Evolutionary conservation across 495 filamentous ascomycete species (phyloP).

Genomic region (Talaromyces thailandensis): DNA sequence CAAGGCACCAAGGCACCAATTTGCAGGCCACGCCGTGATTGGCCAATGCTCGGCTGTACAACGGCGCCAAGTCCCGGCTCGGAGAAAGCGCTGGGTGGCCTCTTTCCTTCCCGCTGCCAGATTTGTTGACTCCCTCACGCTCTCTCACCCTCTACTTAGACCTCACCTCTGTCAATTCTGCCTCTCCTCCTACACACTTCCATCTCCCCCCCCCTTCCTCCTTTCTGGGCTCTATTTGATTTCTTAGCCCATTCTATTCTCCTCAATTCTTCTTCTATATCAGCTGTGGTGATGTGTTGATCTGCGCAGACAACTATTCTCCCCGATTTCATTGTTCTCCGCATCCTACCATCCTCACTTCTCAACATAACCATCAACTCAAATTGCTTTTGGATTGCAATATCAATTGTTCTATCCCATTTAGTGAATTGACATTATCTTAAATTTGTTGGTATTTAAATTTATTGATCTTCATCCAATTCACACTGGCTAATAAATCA

Average conservation of each 20-base stretch:
- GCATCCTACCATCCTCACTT: neutral
- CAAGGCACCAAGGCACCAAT: neutral
- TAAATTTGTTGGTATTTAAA: neutral
- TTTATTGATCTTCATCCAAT: neutral
- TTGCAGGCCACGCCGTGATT: neutral
- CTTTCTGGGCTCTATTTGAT: neutral
- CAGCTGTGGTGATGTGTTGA: conserved; percentile 2
- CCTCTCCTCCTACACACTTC: neutral
- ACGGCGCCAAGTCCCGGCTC: neutral
- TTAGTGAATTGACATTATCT: neutral
- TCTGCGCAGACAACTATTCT: neutral
- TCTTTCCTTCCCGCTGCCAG: neutral
- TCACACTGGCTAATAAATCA: neutral
- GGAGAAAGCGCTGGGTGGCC: conserved; percentile 1
- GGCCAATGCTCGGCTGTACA: neutral
- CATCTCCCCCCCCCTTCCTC: neutral
- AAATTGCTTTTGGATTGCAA: neutral
- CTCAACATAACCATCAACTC: neutral
- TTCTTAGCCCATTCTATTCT: neutral
- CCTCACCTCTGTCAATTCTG: neutral
- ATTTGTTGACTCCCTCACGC: neutral
- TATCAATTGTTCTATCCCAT: neutral
- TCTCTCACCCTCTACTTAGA: neutral
- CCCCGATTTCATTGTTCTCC: neutral
- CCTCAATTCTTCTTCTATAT: neutral